A percentile compares a stretch with the other conserved stretches of the same genome.
Evolutionary conservation across 2,329 filamentous ascomycete species (phyloP).

Genomic region (Beauveria medogensis): DNA sequence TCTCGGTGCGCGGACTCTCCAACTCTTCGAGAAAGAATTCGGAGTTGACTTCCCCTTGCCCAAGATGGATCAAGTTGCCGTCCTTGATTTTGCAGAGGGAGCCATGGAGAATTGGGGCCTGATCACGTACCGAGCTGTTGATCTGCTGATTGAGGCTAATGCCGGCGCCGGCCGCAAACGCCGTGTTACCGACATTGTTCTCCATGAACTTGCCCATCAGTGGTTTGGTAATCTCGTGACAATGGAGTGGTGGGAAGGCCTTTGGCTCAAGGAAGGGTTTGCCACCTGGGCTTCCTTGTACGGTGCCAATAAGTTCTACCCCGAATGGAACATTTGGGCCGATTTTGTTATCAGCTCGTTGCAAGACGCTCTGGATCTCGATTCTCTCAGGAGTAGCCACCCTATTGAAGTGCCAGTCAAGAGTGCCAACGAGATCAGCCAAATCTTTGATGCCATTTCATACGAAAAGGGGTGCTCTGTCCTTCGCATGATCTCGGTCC

Average conservation of each 20-base stretch:
- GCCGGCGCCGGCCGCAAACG: conserved; percentile 89
- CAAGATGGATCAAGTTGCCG: conserved; percentile 64
- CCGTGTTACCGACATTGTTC: conserved; percentile 87
- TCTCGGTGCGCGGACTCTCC: conserved; percentile 79
- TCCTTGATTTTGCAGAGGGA: conserved; percentile 90
- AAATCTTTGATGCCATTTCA: conserved; percentile 96
- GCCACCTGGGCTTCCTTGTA: conserved; percentile 51
- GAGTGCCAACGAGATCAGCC: conserved; percentile 90
- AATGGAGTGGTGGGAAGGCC: conserved; percentile 97
- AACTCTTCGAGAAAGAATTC: conserved; percentile 94
- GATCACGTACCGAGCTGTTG: conserved; percentile 85
- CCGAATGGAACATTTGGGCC: conserved; percentile 98
- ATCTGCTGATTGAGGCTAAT: conserved; percentile 75
- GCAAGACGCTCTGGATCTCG: conserved; percentile 76
- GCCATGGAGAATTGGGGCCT: conserved; percentile 99
- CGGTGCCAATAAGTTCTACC: conserved; percentile 89
- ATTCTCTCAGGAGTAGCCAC: conserved; percentile 88
- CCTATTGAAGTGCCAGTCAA: conserved; percentile 95
- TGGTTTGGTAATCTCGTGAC: conserved; percentile 98
- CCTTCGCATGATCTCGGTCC: conserved; percentile 96
- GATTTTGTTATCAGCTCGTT: conserved; percentile 89
- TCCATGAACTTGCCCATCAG: conserved; percentile 94
- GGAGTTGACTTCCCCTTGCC: conserved; percentile 59
- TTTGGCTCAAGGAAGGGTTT: conserved; percentile 95
- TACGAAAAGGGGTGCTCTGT: conserved; percentile 98